phyloP scores from a whole-genome alignment of 495 filamentous ascomycete genomes.

The Schizothecium vesticola region DNA sequence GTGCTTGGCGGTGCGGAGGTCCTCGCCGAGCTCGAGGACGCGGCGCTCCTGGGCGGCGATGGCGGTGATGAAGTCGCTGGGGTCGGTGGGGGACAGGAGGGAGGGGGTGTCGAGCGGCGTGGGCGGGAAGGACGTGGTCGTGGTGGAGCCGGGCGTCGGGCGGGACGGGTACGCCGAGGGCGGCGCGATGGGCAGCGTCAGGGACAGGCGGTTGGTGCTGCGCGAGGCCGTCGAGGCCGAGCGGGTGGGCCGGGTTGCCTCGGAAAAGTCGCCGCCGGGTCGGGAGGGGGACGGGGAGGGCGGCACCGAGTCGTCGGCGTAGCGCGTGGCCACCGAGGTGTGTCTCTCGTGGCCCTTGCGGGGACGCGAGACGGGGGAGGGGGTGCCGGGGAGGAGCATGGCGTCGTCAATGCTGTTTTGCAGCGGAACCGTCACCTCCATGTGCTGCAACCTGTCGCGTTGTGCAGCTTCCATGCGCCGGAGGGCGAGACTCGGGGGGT shows the following conservation, averaged over 20 bases:
- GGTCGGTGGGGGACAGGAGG: constrained; percentile 54
- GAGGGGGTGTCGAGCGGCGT: constrained; percentile 41
- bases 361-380: constrained; percentile 9
- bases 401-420: constrained; percentile 25
- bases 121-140: constrained; percentile 37
- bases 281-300: constrained; percentile 19
- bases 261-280: constrained; percentile 15
- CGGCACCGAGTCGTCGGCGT: constrained; percentile 19
- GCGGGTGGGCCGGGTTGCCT: constrained; percentile 46
- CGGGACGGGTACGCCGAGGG: constrained; percentile 38
- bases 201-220: constrained; percentile 64
- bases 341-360: constrained; percentile 14
- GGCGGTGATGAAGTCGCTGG: constrained; percentile 74
- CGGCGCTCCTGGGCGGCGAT: constrained; percentile 90
- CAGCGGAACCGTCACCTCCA: constrained; percentile 27
- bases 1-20: constrained; percentile 70
- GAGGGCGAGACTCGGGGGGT: not conserved
- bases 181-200: constrained; percentile 66
- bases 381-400: constrained; percentile 19
- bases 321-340: constrained; percentile 10
- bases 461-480: constrained; percentile 12
- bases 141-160: constrained; percentile 39
- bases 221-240: constrained; percentile 51
- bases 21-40: constrained; percentile 87
- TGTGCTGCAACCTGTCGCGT: constrained; percentile 3